Base-by-base conservation (phyloP, 208 protist genomes). In the Baffinella frigidus region DNA sequence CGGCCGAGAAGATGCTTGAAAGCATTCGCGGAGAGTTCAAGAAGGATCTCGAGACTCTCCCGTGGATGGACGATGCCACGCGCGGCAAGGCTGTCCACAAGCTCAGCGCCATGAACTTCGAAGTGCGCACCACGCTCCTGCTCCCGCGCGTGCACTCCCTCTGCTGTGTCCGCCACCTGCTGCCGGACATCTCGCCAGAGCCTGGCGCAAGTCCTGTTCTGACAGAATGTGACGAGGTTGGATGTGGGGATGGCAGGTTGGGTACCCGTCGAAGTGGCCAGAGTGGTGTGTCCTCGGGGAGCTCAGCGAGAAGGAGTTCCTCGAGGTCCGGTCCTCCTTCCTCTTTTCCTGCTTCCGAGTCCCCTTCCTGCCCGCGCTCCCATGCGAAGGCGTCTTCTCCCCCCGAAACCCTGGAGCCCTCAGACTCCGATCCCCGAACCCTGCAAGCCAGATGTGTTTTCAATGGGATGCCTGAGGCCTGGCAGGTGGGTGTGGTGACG, bases 31-130 rank as follows among this genome's bases (percentile, higher is more conserved):
- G n/a, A n/a, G n/a, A n/a, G 24, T 64, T 64, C 56, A 3, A 64
- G 56, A 35, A 48, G 43, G 71, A 80, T 30, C 24, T 80, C 11
- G 71, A 80, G 39, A 20, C 36, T 17, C 30, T 80, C 5, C 0
- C 71, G 36, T 90, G 83, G 83, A 90, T 90, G 83, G 56, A 73
- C 41, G 83, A 1, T 1, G 44, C 4, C 30, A 90, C 83, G 51
- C 44, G 56, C n/a, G 51, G 10, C 33, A 73, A 67, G 64, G 83
- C 83, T 11, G 45, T 44, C 24, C 9, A 10, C 5, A 90, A 90
- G 45, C 83, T 90, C n/a, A n/a, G n/a, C n/a, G n/a, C n/a, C n/a
- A n/a, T n/a, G n/a, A n/a, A n/a, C n/a, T n/a, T n/a, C n/a, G n/a
- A n/a, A n/a, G n/a, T n/a, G n/a, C n/a, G n/a, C n/a, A n/a, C n/a